Base-by-base conservation (phyloP, 257 asterid species). In the Coffea canephora region DNA sequence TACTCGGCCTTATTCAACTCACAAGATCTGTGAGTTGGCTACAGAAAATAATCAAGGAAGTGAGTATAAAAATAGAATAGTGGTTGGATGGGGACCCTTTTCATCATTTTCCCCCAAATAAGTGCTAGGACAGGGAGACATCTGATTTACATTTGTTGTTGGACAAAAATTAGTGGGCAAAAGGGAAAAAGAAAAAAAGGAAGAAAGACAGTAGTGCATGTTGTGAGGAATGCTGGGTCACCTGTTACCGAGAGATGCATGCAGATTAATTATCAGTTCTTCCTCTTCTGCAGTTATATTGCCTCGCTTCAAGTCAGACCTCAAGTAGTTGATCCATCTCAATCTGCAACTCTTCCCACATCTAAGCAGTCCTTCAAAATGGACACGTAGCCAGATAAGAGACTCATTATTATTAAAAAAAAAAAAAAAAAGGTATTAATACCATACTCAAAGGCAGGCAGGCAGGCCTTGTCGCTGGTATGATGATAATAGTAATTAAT, bases 281-380 rank as follows among this genome's bases (percentile, higher is more conserved):
- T 95, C 98, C 83, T 95, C 98, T 50, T 84, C 77, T 10, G 80
- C 36, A 3, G 96, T 80, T n/a, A 95, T 86, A 16, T 91, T 93
- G 66, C 98, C 98, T 87, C 98, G 91, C 89, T 91, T 91, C 81
- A 95, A 73, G 61, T 93, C 94, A 1, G 94, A 87, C 77, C 97
- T 91, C 88, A 95, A 83, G 80, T 95, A 95, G 77, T 95, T 95
- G 11, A 93, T 89, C 99, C 99, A 95, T 70, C 99, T 79, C 78
- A 95, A 79, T 61, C 99, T 82, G 80, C 99, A 95, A 76, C 98
- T 93, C 91, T 95, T 93, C 23, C 97, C 98, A 67, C 98, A 95
- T 85, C 98, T 86, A 18, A 90, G 79, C 50, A 95, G 79, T 15
- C 98, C 98, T 93, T 54, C 78, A 64, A 39, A 14, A n/a, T 31